Percentiles rank a stretch among this genome's conserved stretches.
Conservation (phyloP, 192 early-diverging fungal genomes). For the Backusella luteola region DNA sequence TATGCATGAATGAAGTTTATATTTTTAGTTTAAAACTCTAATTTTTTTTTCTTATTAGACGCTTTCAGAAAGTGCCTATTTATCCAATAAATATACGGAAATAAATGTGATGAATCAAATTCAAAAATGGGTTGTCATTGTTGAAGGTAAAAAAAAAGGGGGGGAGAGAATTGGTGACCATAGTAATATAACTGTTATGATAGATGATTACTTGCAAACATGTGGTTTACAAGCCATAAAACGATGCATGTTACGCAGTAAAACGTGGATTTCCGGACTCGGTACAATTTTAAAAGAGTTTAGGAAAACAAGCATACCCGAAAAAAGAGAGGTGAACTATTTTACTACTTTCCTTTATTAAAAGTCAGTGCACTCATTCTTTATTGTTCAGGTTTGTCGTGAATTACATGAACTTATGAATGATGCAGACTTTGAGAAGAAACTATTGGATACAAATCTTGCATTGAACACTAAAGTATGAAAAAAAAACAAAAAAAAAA, state of each 20-base stretch:
- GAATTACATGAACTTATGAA: constrained; percentile 8
- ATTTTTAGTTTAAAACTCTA: background rate
- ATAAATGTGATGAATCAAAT: constrained; percentile 23
- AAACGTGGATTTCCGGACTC: constrained; percentile 11
- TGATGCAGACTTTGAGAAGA: constrained; percentile 5
- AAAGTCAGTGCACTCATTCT: background rate
- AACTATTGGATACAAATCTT: background rate
- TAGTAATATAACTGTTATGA: background rate
- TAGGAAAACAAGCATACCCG: constrained; percentile 11
- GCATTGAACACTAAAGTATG: background rate
- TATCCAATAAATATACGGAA: constrained; percentile 9
- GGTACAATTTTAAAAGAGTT: constrained; percentile 5
- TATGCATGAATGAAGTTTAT: background rate
- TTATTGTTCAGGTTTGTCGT: background rate
- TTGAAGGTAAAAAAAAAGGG: constrained; percentile 21
- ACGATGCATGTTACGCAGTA: constrained; percentile 18
- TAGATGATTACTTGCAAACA: constrained; percentile 26
- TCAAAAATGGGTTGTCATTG: constrained; percentile 15
- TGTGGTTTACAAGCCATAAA: constrained; percentile 21
- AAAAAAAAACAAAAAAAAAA: background rate
- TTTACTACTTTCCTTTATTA: background rate
- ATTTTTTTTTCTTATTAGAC: background rate
- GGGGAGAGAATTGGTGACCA: background rate
- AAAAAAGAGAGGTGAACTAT: constrained; percentile 9
- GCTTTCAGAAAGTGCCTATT: constrained; percentile 26